phyloP scores from a whole-genome alignment of 78 protist species.

The Dictyostelium intermedium region DNA sequence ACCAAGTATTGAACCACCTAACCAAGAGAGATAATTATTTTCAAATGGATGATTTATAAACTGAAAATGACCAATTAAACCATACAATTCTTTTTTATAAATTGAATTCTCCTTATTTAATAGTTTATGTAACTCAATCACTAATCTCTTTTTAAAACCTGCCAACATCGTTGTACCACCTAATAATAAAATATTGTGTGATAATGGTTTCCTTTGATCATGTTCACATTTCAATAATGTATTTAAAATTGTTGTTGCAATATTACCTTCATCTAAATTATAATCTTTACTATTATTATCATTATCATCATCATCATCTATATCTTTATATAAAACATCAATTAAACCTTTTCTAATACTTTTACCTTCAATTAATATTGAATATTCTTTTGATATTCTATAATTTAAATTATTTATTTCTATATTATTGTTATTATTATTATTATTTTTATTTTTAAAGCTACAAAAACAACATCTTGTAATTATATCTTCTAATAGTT shows the following conservation, averaged over 20 bases:
- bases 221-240: constrained; percentile 14
- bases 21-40: constrained; percentile 54
- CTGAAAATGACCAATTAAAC: constrained; percentile 25
- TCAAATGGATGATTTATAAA: constrained; percentile 40
- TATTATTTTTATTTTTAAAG: neutral
- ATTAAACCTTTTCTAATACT: neutral
- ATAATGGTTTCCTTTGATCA: constrained; percentile 42
- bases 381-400: neutral
- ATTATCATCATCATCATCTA: neutral
- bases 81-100: neutral
- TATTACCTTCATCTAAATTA: constrained; percentile 24
- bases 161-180: constrained; percentile 59
- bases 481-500: constrained; percentile 15
- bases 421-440: neutral
- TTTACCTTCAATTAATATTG: neutral
- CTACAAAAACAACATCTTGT: constrained; percentile 1
- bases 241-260: constrained; percentile 11
- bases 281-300: neutral
- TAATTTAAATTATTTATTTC: neutral
- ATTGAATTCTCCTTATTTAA: neutral
- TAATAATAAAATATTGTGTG: constrained; percentile 32
- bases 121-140: neutral
- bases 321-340: neutral
- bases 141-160: constrained; percentile 41
- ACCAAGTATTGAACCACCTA: constrained; percentile 51